A percentile compares a stretch with the other conserved stretches of the same genome.
Evolutionary conservation across 768 basidiomycete genomes (phyloP).

Genomic region (Lentinula aciculospora): DNA sequence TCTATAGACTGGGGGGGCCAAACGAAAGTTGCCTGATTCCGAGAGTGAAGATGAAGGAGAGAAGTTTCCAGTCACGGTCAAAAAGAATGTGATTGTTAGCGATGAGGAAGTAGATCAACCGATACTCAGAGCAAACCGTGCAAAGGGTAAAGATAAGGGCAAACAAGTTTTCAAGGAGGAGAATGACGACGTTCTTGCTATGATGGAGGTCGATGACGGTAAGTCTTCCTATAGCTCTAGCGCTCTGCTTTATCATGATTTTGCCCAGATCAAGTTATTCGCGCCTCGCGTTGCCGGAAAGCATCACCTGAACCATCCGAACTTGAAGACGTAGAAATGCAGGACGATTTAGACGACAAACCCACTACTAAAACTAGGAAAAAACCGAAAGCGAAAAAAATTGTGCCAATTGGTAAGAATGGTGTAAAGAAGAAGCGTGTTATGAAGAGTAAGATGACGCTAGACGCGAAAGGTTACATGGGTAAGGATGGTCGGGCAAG

Average conservation of each 20-base stretch:
- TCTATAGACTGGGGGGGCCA: constrained; percentile 22
- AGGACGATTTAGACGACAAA: constrained; percentile 21
- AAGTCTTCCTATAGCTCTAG: not conserved
- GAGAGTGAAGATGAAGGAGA: constrained; percentile 23
- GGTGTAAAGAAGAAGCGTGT: constrained; percentile 72
- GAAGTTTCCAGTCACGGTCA: constrained; percentile 25
- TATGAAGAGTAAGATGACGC: constrained; percentile 46
- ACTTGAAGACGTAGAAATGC: constrained; percentile 22
- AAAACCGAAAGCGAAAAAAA: constrained; percentile 43
- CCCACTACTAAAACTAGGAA: constrained; percentile 33
- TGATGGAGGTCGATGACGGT: constrained; percentile 83
- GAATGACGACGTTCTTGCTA: constrained; percentile 45
- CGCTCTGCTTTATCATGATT: not conserved
- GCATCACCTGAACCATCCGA: constrained; percentile 16
- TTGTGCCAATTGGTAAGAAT: constrained; percentile 69
- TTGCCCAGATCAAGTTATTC: constrained; percentile 25
- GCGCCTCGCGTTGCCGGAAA: constrained; percentile 20
- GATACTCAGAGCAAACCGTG: constrained; percentile 19
- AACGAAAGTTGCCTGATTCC: constrained; percentile 39
- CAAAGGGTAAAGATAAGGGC: constrained; percentile 27
- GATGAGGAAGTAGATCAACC: constrained; percentile 57
- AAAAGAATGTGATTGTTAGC: constrained; percentile 47
- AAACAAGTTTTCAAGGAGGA: constrained; percentile 27
- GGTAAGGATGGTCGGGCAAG: constrained; percentile 33
- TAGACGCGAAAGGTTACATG: constrained; percentile 69